phyloP scores from a whole-genome alignment of 805 yeast species.

The Candida alai region DNA sequence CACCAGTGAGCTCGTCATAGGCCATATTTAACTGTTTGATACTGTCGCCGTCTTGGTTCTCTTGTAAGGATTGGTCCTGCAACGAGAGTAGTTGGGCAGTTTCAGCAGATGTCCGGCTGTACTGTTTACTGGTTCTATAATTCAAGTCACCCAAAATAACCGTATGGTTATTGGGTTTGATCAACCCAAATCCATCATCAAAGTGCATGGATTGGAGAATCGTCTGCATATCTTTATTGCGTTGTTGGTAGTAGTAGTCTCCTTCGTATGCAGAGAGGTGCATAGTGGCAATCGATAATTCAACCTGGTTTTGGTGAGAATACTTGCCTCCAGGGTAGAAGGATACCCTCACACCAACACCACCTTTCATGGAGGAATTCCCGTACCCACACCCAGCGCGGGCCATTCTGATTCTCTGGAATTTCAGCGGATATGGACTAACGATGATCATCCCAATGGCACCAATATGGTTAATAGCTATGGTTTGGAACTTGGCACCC shows the following conservation, averaged over 20 bases:
- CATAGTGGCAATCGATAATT: slow-evolving; percentile 59
- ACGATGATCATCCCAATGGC: slow-evolving; percentile 54
- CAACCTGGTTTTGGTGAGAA: slow-evolving; percentile 15
- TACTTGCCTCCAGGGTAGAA: slow-evolving; percentile 21
- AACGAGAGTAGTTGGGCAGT: slow-evolving; percentile 19
- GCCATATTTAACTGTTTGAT: slow-evolving; percentile 21
- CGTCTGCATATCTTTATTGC: slow-evolving; percentile 51
- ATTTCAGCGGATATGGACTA: slow-evolving; percentile 37
- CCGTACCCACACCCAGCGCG: slow-evolving; percentile 52
- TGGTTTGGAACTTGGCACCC: slow-evolving; percentile 34
- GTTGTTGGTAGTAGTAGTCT: slow-evolving; percentile 31
- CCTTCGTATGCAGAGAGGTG: slow-evolving; percentile 86
- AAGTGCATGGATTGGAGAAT: slow-evolving; percentile 55
- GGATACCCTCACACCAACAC: slow-evolving; percentile 54
- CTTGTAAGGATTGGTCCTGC: slow-evolving; percentile 18
- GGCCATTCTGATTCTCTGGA: slow-evolving; percentile 23
- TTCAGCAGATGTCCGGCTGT: slow-evolving; percentile 9
- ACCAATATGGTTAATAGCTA: slow-evolving; percentile 48
- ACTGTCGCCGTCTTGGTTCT: slow-evolving; percentile 3
- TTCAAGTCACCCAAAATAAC: slow-evolving; percentile 85
- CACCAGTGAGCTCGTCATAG: slow-evolving; percentile 50
- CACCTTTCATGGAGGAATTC: slow-evolving; percentile 72
- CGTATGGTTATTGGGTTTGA: slow-evolving; percentile 53
- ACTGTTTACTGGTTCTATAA: slow-evolving; percentile 51
- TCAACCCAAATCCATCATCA: slow-evolving; percentile 50